Base-by-base conservation (phyloP, 2,329 filamentous ascomycete genomes). In the Aspergillaceae sp. region DNA sequence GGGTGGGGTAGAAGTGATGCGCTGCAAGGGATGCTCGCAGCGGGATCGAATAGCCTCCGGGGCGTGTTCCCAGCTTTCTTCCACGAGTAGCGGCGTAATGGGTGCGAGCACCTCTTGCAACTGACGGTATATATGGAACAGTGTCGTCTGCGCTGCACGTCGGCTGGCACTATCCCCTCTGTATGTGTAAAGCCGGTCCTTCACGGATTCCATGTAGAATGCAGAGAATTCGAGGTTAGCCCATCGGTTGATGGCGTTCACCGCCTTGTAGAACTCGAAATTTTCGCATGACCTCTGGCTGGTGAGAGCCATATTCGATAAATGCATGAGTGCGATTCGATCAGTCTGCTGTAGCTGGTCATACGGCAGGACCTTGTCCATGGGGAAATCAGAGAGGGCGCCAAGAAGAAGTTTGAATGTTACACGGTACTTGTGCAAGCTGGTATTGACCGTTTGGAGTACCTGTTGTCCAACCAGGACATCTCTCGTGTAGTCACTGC, bases 371-470 rank as follows among this genome's bases (percentile, higher is more conserved):
- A 53, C 47, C 29, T 60, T 35, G 56, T 70, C 32, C 65, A 74
- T 61, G 6, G 74, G 70, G 35, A 77, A 74, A 54, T 77, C 70
- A 35, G 79, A 78, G 57, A 88, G 71, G 3, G 83, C 83, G 7
- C 92, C 92, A 0, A 95, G 76, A 1, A 98, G 74, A 78, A 96
- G 91, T 68, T 92, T 95, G 64, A 94, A 79, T 0, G 86, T 95
- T 42, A 86, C 84, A 10, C 92, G 84, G 63, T 91, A 94, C 64
- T 95, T 96, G 66, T 90, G 77, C 27, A 97, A 70, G 2, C 81
- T 78, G 40, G 78, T 80, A 54, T 95, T 86, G 7, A 92, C 80
- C 1, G 84, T 79, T 56, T 84, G 79, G 5, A 98, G 75, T 0
- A 92, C 82, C 1, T 82, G 78, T 52, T 85, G 79, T 26, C 90